Conservation (phyloP, 2,329 filamentous ascomycete species). For the Aspergillus texensis region DNA sequence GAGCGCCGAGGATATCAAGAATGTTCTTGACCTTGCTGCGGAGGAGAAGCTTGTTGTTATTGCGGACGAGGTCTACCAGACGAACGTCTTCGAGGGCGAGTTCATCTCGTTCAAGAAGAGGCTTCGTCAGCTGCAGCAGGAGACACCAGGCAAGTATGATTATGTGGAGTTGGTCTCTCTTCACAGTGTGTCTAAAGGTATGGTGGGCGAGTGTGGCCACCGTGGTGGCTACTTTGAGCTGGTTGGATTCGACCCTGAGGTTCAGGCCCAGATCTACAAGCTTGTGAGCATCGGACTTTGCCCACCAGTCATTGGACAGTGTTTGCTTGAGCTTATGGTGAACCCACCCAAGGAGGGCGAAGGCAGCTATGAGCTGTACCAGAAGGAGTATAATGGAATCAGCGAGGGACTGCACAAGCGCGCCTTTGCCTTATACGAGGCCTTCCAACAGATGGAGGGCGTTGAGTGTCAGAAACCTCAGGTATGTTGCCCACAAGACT, state of each 20-base stretch:
- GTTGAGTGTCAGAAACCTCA: constrained; percentile 85
- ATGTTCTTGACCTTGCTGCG: constrained; percentile 83
- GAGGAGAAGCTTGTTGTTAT: constrained; percentile 85
- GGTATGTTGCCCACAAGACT: constrained; percentile 42
- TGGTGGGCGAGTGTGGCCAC: constrained; percentile 98
- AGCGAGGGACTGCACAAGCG: constrained; percentile 76
- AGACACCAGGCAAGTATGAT: constrained; percentile 75
- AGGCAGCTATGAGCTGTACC: constrained; percentile 80
- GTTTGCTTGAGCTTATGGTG: constrained; percentile 95
- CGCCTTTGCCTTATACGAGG: constrained; percentile 82
- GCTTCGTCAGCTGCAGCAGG: constrained; percentile 76
- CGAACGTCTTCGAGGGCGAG: constrained; percentile 92
- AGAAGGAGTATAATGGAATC: constrained; percentile 81
- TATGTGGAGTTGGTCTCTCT: constrained; percentile 85
- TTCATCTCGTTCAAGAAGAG: constrained; percentile 96
- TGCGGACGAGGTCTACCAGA: constrained; percentile 98
- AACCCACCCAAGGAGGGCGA: constrained; percentile 87
- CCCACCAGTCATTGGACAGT: constrained; percentile 92
- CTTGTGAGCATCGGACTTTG: constrained; percentile 97
- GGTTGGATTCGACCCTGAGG: constrained; percentile 80
- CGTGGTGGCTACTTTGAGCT: constrained; percentile 98
- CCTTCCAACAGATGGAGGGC: constrained; percentile 93
- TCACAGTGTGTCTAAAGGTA: constrained; percentile 94
- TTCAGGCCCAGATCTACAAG: constrained; percentile 96
- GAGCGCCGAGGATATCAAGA: constrained; percentile 73